phyloP scores from a whole-genome alignment of 768 basidiomycete species.

The Calocera cornea region DNA sequence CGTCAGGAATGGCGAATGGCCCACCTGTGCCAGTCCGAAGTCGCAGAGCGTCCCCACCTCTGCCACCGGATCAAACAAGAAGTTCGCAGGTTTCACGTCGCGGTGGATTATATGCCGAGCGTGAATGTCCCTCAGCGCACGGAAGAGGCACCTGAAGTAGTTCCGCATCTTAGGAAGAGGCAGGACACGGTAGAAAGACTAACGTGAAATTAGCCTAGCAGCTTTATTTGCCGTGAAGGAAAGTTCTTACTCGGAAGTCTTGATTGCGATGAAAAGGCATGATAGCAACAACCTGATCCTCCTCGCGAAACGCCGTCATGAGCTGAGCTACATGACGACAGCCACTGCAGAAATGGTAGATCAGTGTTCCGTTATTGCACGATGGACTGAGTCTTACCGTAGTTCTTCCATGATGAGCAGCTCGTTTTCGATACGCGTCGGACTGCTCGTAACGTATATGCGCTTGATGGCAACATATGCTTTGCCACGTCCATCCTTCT shows the following conservation, averaged over 20 bases:
- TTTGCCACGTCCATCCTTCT: conserved; percentile 28
- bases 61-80: conserved; percentile 76
- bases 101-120: conserved; percentile 79
- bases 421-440: conserved; percentile 85
- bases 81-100: conserved; percentile 96
- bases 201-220: neutral
- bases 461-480: conserved; percentile 87
- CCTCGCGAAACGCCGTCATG: conserved; percentile 81
- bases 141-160: conserved; percentile 85
- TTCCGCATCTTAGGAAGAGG: conserved; percentile 64
- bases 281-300: conserved; percentile 84
- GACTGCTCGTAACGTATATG: conserved; percentile 92
- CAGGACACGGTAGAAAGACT: conserved; percentile 62
- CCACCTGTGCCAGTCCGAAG: conserved; percentile 87
- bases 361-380: neutral
- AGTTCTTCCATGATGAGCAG: conserved; percentile 72
- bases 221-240: neutral
- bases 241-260: conserved; percentile 70
- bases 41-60: conserved; percentile 81
- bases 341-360: conserved; percentile 38
- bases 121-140: conserved; percentile 80
- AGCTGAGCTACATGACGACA: conserved; percentile 83
- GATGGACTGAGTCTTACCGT: conserved; percentile 21
- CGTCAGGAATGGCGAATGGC: conserved; percentile 19
- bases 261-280: conserved; percentile 89